Evolutionary conservation across 768 basidiomycete genomes (phyloP), one percentile per base, ranked within the genome.

Genomic region (Suillus occidentalis): DNA sequence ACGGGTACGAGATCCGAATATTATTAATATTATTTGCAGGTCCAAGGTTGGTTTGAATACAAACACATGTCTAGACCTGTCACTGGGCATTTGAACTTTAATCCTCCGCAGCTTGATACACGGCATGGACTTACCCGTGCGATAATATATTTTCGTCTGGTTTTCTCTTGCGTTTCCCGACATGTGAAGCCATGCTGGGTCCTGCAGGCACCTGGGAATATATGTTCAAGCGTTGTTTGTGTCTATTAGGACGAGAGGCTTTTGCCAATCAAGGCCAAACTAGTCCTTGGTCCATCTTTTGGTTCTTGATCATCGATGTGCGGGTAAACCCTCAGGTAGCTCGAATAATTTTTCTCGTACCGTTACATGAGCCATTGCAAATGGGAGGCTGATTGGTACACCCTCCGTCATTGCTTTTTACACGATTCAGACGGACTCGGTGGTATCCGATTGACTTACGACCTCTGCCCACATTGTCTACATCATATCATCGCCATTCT

Each of bases 1-100:
- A 99, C 91, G 39, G 97, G 97, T 1, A 94, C 96, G 68, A 97
- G 86, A 76, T 96, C 94, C 10, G 96, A 98, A 31, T 31, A 31
- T 31, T 31, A 31, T 4, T 80, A 98, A 97, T 25, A 95, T 85
- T 0, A 95, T 95, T 70, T 93, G 87, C 34, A 97, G 82, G 77
- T 97, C 95, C 57, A 89, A 89, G 8, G 93, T 92, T 9, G 80
- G 78, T 95, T 43, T 12, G 12, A 8, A 45, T 10, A 37, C 37
- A 8, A n/a, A 45, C 20, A 20, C 42, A 20, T 12, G 45, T 45
- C 10, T 5, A 4, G 47, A 49, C 47, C 91, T 91, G 65, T 10
- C 52, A 16, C 57, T 67, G 40, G 31, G 45, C 18, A 7, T 5
- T 52, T 52, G 50, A 37, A 37, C 20, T 63, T 28, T 52, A 20